Base-by-base conservation (phyloP, 306 rosid species). In the Psophocarpus tetragonolobus region DNA sequence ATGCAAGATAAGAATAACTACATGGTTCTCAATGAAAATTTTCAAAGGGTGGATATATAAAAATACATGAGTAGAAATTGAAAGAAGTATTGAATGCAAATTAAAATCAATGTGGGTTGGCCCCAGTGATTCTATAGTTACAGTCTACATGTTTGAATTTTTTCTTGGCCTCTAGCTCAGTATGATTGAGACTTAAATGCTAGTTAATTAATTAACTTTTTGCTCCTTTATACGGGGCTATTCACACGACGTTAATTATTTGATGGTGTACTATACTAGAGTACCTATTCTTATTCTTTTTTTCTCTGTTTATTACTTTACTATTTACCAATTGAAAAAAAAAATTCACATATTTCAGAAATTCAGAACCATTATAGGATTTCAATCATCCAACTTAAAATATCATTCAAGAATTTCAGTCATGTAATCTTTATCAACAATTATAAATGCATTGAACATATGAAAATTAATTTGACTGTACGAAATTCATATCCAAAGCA, bases 51-150 rank as follows among this genome's bases (percentile, higher is more conserved):
- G 12, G 44, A 61, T 24, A 33, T 56, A 63, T 35, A 35, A 9
- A 73, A 48, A 41, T 57, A 20, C 14, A 73, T 30, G 11, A 26
- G 51, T 51, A 27, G 76, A 77, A 27, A 50, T 27, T 11, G 63
- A 71, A 35, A 36, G 70, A 77, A 77, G 69, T 61, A 41, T 18
- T 68, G 58, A 70, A 78, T 21, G 53, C 38, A 32, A 30, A 74
- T 68, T 41, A 15, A 51, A 69, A 68, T 15, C 58, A 26, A 30
- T 24, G 14, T n/a, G 21, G 17, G 32, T 48, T 77, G 64, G 58
- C 20, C 39, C 26, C 15, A 45, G n/a, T 30, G 5, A 61, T 32
- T 62, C 61, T 50, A 24, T 14, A 45, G 71, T 74, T 74, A 12
- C 1, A 29, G 36, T 12, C 14, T 47, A 14, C 23, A 41, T 35